phyloP scores from a whole-genome alignment of 140 eudicot genomes.

The Oenanthe javanica region DNA sequence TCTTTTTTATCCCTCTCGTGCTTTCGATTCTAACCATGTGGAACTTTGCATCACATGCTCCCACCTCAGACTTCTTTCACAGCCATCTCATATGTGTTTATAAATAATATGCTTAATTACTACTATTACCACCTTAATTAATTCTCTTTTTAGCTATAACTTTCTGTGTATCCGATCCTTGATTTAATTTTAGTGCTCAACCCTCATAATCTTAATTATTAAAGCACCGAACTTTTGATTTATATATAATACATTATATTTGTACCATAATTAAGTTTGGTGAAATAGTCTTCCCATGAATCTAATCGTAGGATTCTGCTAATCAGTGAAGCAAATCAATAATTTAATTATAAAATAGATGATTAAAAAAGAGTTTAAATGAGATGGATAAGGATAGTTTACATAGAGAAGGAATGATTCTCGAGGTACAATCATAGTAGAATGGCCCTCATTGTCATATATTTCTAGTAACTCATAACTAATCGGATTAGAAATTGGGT shows the following conservation, averaged over 20 bases:
- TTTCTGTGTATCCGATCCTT: background rate
- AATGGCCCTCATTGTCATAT: conserved; percentile 21
- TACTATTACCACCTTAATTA: conserved; percentile 23
- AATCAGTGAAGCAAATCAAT: background rate
- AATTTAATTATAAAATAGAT: background rate
- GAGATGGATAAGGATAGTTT: background rate
- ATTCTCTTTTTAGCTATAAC: conserved; percentile 20
- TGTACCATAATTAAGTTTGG: background rate
- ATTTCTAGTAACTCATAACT: conserved; percentile 1
- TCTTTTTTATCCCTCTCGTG: conserved; percentile 8
- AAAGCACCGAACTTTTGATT: background rate
- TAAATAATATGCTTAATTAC: background rate
- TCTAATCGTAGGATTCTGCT: conserved; percentile 1
- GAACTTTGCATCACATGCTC: conserved; percentile 60
- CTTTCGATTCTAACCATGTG: conserved; percentile 26
- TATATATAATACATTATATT: background rate
- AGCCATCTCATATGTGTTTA: conserved; percentile 11
- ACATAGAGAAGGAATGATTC: conserved; percentile 17
- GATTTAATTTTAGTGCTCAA: background rate
- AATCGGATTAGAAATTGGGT: conserved; percentile 8
- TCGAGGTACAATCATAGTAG: conserved; percentile 16
- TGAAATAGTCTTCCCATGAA: conserved; percentile 1
- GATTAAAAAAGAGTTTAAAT: background rate
- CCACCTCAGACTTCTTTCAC: conserved; percentile 23
- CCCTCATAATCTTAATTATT: background rate